Evolutionary conservation across 345 rosid genomes (phyloP), one percentile per base, ranked within the genome.

Genomic region (Populus davidiana): DNA sequence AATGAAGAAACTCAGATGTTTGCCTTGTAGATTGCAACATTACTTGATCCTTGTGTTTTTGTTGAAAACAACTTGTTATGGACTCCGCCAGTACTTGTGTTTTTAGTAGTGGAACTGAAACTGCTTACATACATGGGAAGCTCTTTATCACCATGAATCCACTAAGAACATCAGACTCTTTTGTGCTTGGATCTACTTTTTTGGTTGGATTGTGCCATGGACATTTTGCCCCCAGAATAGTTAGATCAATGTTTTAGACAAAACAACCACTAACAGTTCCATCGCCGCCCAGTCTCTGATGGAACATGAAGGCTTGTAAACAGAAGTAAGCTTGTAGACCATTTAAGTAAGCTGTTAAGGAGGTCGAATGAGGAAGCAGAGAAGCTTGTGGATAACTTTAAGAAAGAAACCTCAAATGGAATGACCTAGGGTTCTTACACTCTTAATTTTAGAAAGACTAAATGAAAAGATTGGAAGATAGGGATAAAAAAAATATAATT

Each of bases 1-100:
- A 95, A 63, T 94, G 88, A 94, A 79, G 70, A 29, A 38, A 50
- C 52, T 64, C 41, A 18, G 27, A 56, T 39, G 36, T 3, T 41
- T 61, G 54, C 47, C 21, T 59, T 67, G 13, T 54, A 36, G 20
- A 44, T 62, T 77, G 77, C 72, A 54, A 75, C 69, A 74, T 62
- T 73, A 74, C 61, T 50, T 9, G 2, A 29, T 66, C 77, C 67
- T 35, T 41, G 54, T 62, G 67, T 70, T 75, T 75, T 43, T 63
- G 27, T 49, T 63, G 74, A 56, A 85, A 54, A 61, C 31, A 25
- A 33, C 66, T 44, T 72, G 44, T 43, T 33, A 33, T 62, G 35
- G 77, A 77, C 41, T 77, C 59, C 41, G 33, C 17, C 52, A 12
- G 44, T 56, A 11, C 74, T 76, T 23, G 16, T 59, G 50, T 27